Evolutionary conservation across 176 grass and related monocot species (phyloP).

Genomic region (Calamus simplicifolius): DNA sequence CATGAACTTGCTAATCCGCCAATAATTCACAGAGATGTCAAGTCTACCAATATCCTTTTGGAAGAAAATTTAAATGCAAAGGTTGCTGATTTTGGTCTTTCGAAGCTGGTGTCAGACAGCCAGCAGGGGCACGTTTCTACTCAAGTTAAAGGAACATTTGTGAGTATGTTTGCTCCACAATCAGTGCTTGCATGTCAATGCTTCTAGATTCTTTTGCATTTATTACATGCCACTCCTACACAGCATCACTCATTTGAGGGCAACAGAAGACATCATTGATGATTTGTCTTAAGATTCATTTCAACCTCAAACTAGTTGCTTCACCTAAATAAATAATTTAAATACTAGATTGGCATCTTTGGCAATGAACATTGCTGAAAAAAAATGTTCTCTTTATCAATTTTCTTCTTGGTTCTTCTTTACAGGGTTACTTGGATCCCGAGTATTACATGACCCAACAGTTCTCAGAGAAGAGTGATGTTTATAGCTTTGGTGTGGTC

Average conservation of each 20-base stretch:
- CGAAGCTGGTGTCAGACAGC: slow-evolving; percentile 49
- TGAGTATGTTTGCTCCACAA: slow-evolving; percentile 17
- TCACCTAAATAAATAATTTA: too few species aligned
- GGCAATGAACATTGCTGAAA: too few species aligned
- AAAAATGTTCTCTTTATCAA: neutral
- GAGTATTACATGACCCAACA: slow-evolving; percentile 96
- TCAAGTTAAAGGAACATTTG: slow-evolving; percentile 87
- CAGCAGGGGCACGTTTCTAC: slow-evolving; percentile 73
- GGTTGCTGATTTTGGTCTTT: slow-evolving; percentile 86
- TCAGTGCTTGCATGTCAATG: too few species aligned
- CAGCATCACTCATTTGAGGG: too few species aligned
- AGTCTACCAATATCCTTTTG: slow-evolving; percentile 84
- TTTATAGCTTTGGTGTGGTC: slow-evolving; percentile 76
- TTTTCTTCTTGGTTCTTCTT: slow-evolving; percentile 9
- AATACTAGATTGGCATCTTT: too few species aligned
- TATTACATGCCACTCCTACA: too few species aligned
- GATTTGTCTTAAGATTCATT: too few species aligned
- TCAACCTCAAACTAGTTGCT: too few species aligned
- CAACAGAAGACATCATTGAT: too few species aligned
- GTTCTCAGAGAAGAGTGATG: slow-evolving; percentile 72
- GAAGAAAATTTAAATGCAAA: slow-evolving; percentile 74
- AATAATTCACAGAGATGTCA: slow-evolving; percentile 89
- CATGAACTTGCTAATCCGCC: slow-evolving; percentile 77
- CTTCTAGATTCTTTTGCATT: too few species aligned
- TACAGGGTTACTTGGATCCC: slow-evolving; percentile 74